These are phyloP conservation scores for Arachnomyces sp. DNA, from an alignment of 2,329 filamentous ascomycete species.

Conservation along the genomic window DNA sequence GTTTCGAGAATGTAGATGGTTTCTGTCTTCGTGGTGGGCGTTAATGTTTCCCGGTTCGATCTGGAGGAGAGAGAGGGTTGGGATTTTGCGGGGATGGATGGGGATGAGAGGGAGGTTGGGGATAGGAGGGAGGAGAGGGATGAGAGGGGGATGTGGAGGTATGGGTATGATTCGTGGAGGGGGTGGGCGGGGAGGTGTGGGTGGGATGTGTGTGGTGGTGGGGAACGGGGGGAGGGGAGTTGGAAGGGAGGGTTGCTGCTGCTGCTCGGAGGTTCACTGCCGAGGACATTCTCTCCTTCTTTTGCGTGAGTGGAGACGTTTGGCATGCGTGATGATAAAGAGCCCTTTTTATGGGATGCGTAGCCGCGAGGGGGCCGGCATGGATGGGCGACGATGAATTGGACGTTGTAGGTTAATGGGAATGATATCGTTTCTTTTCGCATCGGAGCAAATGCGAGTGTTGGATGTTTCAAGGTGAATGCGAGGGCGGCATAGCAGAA, in stretches of 20 bases:
- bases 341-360: conserved; percentile 9
- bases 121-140: conserved; percentile 15
- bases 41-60: background rate
- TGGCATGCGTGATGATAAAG: conserved; percentile 1
- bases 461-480: too few relatives aligned
- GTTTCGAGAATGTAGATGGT: conserved; percentile 29
- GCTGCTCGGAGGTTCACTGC: background rate
- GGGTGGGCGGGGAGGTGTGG: conserved; percentile 32
- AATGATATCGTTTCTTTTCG: conserved; percentile 20
- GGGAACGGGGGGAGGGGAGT: conserved; percentile 4
- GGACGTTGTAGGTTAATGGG: conserved; percentile 43
- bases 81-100: conserved; percentile 1
- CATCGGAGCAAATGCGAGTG: too few relatives aligned
- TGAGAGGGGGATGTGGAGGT: conserved; percentile 24
- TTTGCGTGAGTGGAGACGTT: conserved; percentile 1
- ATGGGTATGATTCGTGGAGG: conserved; percentile 28
- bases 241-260: conserved; percentile 4
- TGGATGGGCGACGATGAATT: conserved; percentile 49
- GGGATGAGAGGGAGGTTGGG: conserved; percentile 8
- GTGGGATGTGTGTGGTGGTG: conserved; percentile 2
- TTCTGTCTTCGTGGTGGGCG: conserved; percentile 8
- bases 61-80: background rate
- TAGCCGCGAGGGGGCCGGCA: conserved; percentile 41
- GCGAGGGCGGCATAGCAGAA: conserved; percentile 4
- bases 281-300: background rate